Base-by-base conservation (phyloP, 441 rosid genomes). In the Bocquillonia castaneifolia region DNA sequence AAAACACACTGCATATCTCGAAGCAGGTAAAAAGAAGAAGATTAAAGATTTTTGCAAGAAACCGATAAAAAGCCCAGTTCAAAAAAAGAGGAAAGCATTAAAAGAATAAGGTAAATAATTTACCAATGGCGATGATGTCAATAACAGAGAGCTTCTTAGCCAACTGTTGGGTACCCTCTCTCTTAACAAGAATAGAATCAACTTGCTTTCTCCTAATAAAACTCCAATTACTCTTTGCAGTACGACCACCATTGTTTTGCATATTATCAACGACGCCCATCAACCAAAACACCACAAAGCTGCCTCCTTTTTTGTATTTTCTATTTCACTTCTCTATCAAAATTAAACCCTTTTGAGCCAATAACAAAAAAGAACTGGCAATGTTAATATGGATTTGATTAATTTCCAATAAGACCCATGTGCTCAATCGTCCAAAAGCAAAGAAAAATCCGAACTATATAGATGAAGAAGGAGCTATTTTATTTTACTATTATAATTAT, bases 71-170 rank as follows among this genome's bases (percentile, higher is more conserved):
- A 40, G 25, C 47, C 32, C 50, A 15, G 50, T 22, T 14, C 20
- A 15, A 45, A 22, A 1, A 17, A 5, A 37, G 31, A 29, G 17
- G 22, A 10, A 13, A 9, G 23, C 59, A 52, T 15, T 57, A 13
- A 34, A 65, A 2, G 9, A 7, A 18, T 12, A 34, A 23, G 32
- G 9, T 15, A 44, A 12, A n/a, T n/a, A n/a, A n/a, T n/a, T 76
- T 84, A 92, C 98, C 98, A 70, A 93, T 85, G 15, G 96, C 98
- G 69, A 89, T 77, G 61, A 93, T 85, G 79, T 94, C 86, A 74
- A 88, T 80, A 72, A 86, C 75, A 34, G 92, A 81, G 63, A 94
- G 80, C 52, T 82, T 84, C 83, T 84, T 91, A 57, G 97, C 96
- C 77, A 94, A 82, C 60, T 87, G 87, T 26, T 80, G 82, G 59